Evolutionary conservation across 768 basidiomycete genomes (phyloP).

Genomic region (Amanita pallidorosea): DNA sequence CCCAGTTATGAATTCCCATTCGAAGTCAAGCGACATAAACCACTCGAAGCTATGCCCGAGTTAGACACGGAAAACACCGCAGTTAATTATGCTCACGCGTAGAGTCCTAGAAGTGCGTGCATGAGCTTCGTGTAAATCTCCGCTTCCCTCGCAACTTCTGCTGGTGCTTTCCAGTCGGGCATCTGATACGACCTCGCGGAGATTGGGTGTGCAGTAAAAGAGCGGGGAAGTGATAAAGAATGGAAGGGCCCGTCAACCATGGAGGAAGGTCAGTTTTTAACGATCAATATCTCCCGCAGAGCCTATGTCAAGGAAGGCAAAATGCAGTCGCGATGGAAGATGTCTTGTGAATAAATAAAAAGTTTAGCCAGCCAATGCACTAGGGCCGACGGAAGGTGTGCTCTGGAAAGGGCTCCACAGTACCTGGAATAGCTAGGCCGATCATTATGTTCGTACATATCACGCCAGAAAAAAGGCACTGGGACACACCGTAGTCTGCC

Average conservation of each 20-base stretch:
- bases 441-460: too few species aligned
- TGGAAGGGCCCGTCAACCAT: background rate
- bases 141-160: conserved; percentile 35
- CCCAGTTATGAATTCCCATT: conserved; percentile 48
- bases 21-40: conserved; percentile 49
- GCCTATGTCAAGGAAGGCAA: background rate
- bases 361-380: background rate
- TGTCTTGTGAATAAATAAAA: background rate
- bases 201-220: background rate
- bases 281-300: background rate
- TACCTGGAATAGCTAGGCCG: too few species aligned
- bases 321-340: conserved; percentile 1
- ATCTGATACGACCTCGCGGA: conserved; percentile 15
- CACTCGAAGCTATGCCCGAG: conserved; percentile 45
- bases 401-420: too few species aligned
- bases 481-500: too few species aligned
- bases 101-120: conserved; percentile 48
- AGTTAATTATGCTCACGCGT: conserved; percentile 26
- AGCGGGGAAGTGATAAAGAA: background rate
- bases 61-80: background rate
- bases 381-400: too few species aligned
- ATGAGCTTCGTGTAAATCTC: conserved; percentile 39
- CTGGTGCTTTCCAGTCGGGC: conserved; percentile 44
- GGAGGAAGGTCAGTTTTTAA: background rate
- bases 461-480: too few species aligned